phyloP scores from a whole-genome alignment of 495 filamentous ascomycete genomes.

The Cetradonia linearis region DNA sequence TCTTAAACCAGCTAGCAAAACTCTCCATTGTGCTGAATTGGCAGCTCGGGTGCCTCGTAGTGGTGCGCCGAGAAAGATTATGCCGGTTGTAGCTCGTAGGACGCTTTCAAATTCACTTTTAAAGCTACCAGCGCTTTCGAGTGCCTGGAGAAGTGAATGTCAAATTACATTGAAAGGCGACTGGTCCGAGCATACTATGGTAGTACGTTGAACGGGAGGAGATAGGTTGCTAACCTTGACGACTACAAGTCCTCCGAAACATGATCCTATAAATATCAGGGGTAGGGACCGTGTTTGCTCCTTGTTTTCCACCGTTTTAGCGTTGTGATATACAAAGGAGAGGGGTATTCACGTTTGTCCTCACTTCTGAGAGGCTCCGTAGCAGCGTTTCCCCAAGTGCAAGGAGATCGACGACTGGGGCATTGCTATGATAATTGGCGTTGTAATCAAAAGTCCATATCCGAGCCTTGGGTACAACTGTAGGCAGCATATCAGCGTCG shows the following conservation, averaged over 20 bases:
- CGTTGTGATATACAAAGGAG: no score
- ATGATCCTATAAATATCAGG: not conserved
- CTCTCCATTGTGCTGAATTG: not conserved
- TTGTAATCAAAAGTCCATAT: slow-evolving; percentile 28
- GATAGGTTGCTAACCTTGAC: not conserved
- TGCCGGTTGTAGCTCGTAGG: not conserved
- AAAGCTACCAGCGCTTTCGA: no score
- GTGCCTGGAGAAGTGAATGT: no score
- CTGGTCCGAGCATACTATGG: no score
- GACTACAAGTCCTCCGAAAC: not conserved
- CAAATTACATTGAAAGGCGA: no score
- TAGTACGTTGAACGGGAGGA: no score
- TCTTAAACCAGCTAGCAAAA: not conserved
- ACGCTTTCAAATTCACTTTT: no score
- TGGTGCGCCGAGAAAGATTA: not conserved
- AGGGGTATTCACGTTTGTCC: no score
- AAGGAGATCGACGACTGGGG: no score
- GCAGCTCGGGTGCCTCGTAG: not conserved
- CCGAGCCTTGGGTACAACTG: slow-evolving; percentile 19
- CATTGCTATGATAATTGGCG: slow-evolving; percentile 14
- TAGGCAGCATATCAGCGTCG: slow-evolving; percentile 26
- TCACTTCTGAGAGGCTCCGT: no score
- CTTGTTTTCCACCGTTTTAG: no score
- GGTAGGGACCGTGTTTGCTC: no score
- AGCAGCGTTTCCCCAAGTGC: not conserved